Evolutionary conservation across 2,329 filamentous ascomycete genomes (phyloP), one percentile per base, ranked within the genome.

Genomic region (Diaporthe australafricana): DNA sequence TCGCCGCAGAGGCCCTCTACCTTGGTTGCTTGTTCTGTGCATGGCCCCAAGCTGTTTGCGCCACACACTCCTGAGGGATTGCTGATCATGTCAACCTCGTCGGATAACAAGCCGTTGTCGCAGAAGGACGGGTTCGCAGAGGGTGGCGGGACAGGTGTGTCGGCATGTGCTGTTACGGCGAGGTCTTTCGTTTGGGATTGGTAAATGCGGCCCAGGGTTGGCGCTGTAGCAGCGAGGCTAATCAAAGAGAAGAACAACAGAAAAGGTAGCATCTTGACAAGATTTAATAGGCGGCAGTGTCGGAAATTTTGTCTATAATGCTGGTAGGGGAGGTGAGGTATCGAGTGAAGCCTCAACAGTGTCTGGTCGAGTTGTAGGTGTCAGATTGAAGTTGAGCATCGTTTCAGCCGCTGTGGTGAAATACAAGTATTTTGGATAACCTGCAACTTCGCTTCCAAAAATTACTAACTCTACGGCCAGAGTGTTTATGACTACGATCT

Each of bases 61-160:
- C 66, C 52, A 22, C 48, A 68, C 20, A 16, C 17, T 27, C 66
- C 66, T n/a, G 32, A 20, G 8, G n/a, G 30, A 12, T 68, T 35
- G 22, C 40, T 68, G 12, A 57, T 57, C 0, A 68, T 68, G 20
- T 68, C 57, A 40, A 57, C 52, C 16, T 68, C 38, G 35, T 68
- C 53, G 11, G 40, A 47, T 5, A 45, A 16, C 17, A 42, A 25
- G 30, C 66, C 52, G n/a, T 22, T 35, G 40, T 1, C 40, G n/a
- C 66, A 68, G 30, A 47, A 6, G 9, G 30, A 12, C 1, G 40
- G 40, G 12, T 48, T 32, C 3, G 22, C 42, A 14, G 66, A 48
- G 4, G 50, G 27, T 5, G 52, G 40, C 27, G 52, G 14, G 30
- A 17, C 35, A 7, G n/a, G 38, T 16, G 27, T 22, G 8, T 38